These are phyloP conservation scores for Raffaelea ambrosiae DNA, from an alignment of 2,329 filamentous ascomycete species.

Conservation along the genomic window DNA sequence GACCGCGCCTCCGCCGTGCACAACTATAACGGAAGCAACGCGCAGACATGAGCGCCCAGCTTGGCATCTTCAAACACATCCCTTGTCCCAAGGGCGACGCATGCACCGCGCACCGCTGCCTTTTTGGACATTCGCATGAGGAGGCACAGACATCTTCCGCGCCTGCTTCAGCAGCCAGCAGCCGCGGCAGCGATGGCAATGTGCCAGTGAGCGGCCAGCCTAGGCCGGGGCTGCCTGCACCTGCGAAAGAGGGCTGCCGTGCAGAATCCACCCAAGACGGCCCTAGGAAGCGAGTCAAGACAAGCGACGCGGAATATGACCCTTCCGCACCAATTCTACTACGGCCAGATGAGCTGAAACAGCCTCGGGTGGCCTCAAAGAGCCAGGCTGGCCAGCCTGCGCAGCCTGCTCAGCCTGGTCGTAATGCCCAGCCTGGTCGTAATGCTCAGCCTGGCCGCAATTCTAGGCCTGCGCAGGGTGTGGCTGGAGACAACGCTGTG, in stretches of 20 bases:
- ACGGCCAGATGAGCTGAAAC: not conserved
- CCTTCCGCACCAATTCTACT: not conserved
- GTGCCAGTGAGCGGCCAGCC: too few relatives aligned
- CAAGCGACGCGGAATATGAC: too few relatives aligned
- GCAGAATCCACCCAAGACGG: not conserved
- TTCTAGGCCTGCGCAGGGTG: too few relatives aligned
- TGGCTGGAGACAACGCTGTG: too few relatives aligned
- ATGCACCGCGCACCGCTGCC: conserved; percentile 14
- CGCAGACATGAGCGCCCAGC: conserved; percentile 8
- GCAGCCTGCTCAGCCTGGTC: not conserved
- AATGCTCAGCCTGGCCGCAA: too few relatives aligned
- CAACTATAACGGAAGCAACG: too few relatives aligned
- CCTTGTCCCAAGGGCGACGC: conserved; percentile 14
- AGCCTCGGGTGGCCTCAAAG: not conserved
- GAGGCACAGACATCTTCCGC: not conserved
- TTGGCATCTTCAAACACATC: conserved; percentile 15
- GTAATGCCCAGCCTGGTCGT: not conserved
- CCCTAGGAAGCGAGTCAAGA: not conserved
- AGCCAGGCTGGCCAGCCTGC: not conserved
- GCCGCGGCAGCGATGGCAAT: too few relatives aligned
- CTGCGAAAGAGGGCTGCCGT: too few relatives aligned
- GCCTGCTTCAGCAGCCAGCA: too few relatives aligned
- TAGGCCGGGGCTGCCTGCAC: too few relatives aligned
- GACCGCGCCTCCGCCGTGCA: not conserved
- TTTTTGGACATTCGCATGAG: conserved; percentile 13